Conservation (phyloP, 2,329 filamentous ascomycete genomes). For the Claviceps capensis region DNA sequence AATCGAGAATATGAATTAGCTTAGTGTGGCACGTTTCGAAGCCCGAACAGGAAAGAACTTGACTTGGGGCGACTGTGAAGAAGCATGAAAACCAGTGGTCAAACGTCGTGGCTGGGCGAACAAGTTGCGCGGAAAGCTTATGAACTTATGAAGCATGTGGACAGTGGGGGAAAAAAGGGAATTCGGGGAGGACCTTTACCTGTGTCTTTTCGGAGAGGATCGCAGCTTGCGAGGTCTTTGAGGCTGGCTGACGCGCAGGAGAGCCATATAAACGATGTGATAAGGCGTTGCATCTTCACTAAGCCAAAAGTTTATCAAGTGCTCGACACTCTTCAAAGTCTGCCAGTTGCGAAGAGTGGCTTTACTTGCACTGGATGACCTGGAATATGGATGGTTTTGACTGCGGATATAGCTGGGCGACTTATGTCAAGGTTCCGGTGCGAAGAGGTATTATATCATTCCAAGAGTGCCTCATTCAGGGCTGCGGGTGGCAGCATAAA, state of each 20-base stretch:
- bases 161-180: neutral
- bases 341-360: too few species aligned
- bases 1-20: neutral
- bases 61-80: neutral
- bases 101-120: too few species aligned
- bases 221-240: slow-evolving; percentile 12
- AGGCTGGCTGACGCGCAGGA: slow-evolving; percentile 8
- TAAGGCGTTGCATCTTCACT: neutral
- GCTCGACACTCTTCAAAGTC: too few species aligned
- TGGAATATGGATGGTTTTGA: neutral
- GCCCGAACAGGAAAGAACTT: neutral
- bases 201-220: slow-evolving; percentile 14
- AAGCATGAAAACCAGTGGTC: too few species aligned
- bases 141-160: neutral
- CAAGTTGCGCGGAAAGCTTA: neutral
- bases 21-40: too few species aligned
- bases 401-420: too few species aligned
- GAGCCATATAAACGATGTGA: neutral
- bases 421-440: neutral
- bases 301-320: too few species aligned
- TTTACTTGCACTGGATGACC: neutral
- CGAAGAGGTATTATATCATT: neutral
- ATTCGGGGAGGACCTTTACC: slow-evolving; percentile 8
- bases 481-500: neutral
- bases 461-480: neutral